Evolutionary conservation across 345 rosid species (phyloP), one percentile per base, ranked within the genome.

Genomic region (Microcos paniculata): DNA sequence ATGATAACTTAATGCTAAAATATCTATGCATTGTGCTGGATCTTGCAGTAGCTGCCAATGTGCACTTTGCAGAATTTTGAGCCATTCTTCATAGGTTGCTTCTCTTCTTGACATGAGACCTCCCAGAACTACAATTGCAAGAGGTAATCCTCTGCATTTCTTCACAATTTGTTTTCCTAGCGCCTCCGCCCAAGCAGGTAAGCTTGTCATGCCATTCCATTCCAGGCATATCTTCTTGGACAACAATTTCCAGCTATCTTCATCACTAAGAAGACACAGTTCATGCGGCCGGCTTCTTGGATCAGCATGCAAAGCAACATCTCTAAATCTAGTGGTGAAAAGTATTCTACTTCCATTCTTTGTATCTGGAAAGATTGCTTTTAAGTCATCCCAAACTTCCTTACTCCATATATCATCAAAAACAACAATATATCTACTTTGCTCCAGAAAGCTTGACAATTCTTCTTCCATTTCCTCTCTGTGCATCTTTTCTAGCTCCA

Each of bases 281-380:
- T 73, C 78, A 66, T 72, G 69, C 16, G 61, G 83, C n/a, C 42
- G 43, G 40, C 61, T 72, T 46, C 46, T 35, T 13, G 78, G 72
- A 80, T 80, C 80, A 53, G 75, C 76, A 67, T 68, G 40, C 38
- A 62, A 51, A 53, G 80, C 80, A 33, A 81, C 76, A 23, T 81
- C 80, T 70, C 70, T 81, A 69, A 68, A 67, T 8, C 76, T 68
- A 9, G 76, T 73, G 0, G 76, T 73, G 46, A 77, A 68, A 43
- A 80, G 23, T 46, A 76, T 62, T 68, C 71, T 72, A 0, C 78
- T 80, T 67, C 83, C 78, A 68, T 73, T 80, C 40, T 38, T 62
- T 2, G 8, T 46, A 49, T 77, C 72, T 0, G 78, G 78, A 45
- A 80, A 73, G 9, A 42, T 55, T 21, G 67, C 38, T 62, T 45